These are phyloP conservation scores for Phalaenopsis hybrid DNA, from an alignment of 116 monocot species.

Conservation along the genomic window DNA sequence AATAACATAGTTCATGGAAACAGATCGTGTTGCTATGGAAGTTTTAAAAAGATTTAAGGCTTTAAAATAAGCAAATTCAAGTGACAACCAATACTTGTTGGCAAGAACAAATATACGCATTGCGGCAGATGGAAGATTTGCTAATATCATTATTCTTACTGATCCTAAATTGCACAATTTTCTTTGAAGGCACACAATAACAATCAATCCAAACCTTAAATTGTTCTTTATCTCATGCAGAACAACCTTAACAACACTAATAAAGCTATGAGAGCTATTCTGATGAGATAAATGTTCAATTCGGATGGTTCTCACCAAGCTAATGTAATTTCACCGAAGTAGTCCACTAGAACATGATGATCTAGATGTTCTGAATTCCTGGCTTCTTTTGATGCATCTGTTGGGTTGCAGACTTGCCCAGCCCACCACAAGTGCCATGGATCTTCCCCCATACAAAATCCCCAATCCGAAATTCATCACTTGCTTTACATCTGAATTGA, in stretches of 20 bases:
- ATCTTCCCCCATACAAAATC: slow-evolving; percentile 61
- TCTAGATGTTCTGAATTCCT: slow-evolving; percentile 2
- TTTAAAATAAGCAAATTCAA: too few species aligned
- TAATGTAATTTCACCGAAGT: slow-evolving; percentile 25
- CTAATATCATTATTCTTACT: background rate
- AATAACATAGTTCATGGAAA: too few species aligned
- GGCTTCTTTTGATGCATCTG: slow-evolving; percentile 7
- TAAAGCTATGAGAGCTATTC: slow-evolving; percentile 36
- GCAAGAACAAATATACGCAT: too few species aligned
- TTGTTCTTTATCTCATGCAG: slow-evolving; percentile 20
- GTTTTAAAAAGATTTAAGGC: too few species aligned
- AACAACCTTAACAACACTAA: slow-evolving; percentile 30
- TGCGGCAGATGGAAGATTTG: too few species aligned
- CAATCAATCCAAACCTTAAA: slow-evolving; percentile 37
- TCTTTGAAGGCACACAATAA: slow-evolving; percentile 24
- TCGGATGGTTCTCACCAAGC: slow-evolving; percentile 34
- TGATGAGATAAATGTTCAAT: slow-evolving; percentile 35
- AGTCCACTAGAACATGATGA: slow-evolving; percentile 24
- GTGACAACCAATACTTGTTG: too few species aligned
- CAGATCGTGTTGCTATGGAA: too few species aligned
- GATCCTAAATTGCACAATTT: background rate
- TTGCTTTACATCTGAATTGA: background rate
- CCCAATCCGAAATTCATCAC: slow-evolving; percentile 9
- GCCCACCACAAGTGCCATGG: slow-evolving; percentile 59
- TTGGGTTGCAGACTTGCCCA: slow-evolving; percentile 22